A percentile compares a stretch with the other conserved stretches of the same genome.
phyloP scores from a whole-genome alignment of 495 filamentous ascomycete species.

The Coniosporium apollinis region DNA sequence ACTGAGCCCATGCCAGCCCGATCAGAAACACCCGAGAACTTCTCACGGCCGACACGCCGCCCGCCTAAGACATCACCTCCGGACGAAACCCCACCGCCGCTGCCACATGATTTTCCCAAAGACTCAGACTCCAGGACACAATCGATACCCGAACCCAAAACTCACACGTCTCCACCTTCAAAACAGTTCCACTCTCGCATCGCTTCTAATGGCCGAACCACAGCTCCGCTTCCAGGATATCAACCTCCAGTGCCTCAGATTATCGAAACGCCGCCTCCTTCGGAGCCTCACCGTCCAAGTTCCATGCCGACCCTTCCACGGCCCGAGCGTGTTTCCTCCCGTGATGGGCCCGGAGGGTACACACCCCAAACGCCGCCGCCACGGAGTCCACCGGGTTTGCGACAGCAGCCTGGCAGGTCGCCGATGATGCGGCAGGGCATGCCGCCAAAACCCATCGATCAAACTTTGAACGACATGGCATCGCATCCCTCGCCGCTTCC shows the following conservation, averaged over 20 bases:
- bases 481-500: slow-evolving; percentile 48
- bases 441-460: slow-evolving; percentile 9
- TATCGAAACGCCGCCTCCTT: slow-evolving; percentile 23
- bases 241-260: slow-evolving; percentile 20
- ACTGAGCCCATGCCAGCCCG: slow-evolving; percentile 52
- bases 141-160: not conserved
- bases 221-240: slow-evolving; percentile 24
- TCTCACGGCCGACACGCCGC: slow-evolving; percentile 12
- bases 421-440: not conserved
- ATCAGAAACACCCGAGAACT: slow-evolving; percentile 13
- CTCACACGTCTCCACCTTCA: slow-evolving; percentile 9
- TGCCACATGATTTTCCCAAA: not conserved
- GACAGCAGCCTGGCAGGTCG: not conserved
- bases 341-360: slow-evolving; percentile 8
- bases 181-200: slow-evolving; percentile 24
- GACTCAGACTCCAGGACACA: slow-evolving; percentile 1
- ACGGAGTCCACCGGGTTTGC: slow-evolving; percentile 1
- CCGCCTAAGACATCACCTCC: not conserved
- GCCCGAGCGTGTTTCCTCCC: slow-evolving; percentile 24
- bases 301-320: slow-evolving; percentile 7
- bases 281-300: slow-evolving; percentile 1
- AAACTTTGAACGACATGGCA: slow-evolving; percentile 44
- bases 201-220: slow-evolving; percentile 24
- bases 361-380: not conserved
- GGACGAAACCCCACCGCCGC: not conserved